phyloP scores from a whole-genome alignment of 352 stramenopile genomes.

The Pythium aquatile region DNA sequence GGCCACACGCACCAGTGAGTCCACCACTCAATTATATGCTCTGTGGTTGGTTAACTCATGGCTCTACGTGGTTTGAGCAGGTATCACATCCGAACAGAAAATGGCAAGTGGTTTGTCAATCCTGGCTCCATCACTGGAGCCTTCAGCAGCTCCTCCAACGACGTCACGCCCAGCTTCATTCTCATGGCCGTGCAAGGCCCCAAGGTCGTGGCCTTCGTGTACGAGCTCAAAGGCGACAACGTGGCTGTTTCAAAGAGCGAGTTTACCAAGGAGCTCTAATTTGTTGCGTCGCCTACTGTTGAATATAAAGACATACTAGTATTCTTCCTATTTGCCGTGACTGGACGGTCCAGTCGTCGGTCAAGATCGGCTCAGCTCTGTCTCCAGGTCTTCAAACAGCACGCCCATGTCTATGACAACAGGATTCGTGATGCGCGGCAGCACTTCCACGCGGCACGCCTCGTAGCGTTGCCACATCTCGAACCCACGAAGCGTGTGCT shows the following conservation, averaged over 20 bases:
- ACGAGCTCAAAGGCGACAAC: conserved; percentile 88
- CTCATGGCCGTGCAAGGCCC: conserved; percentile 96
- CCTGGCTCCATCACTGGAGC: conserved; percentile 97
- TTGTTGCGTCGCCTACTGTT: not conserved
- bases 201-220: conserved; percentile 97
- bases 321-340: not conserved
- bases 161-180: conserved; percentile 95
- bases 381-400: conserved; percentile 74
- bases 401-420: conserved; percentile 58
- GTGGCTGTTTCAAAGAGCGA: conserved; percentile 90
- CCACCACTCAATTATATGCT: not conserved
- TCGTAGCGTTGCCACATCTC: conserved; percentile 88
- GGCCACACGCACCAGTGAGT: conserved; percentile 93
- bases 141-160: conserved; percentile 78
- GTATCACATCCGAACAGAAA: conserved; percentile 89
- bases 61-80: conserved; percentile 25
- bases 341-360: not conserved
- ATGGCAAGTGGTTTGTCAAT: conserved; percentile 97
- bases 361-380: conserved; percentile 44
- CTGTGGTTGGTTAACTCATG: not conserved
- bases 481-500: conserved; percentile 80
- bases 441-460: conserved; percentile 56
- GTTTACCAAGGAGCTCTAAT: conserved; percentile 71
- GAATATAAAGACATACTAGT: not conserved
- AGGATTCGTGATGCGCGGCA: conserved; percentile 76